Evolutionary conservation across 2,329 filamentous ascomycete species (phyloP).

Genomic region (Paecilomyces niveus): DNA sequence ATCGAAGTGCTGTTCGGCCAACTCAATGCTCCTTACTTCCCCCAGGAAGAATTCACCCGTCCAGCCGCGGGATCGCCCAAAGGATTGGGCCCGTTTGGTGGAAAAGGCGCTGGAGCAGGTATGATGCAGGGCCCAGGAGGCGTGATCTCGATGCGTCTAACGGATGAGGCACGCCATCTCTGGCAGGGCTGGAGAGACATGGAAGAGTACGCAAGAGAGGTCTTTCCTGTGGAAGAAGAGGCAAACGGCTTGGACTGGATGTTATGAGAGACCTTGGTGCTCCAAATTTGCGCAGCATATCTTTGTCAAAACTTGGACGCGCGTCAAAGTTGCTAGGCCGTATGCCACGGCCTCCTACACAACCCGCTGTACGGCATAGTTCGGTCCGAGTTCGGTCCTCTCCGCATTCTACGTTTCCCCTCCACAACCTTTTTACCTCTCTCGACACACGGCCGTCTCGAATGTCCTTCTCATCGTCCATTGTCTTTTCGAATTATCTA

Average conservation of each 20-base stretch:
- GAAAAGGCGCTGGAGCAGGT: slow-evolving; percentile 39
- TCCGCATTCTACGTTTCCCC: background rate
- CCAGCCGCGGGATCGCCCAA: slow-evolving; percentile 31
- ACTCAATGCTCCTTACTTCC: slow-evolving; percentile 56
- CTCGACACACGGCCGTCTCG: background rate
- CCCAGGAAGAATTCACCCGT: slow-evolving; percentile 48
- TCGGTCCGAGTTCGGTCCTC: background rate
- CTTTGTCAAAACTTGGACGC: background rate
- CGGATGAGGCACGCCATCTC: slow-evolving; percentile 67
- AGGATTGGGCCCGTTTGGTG: slow-evolving; percentile 28
- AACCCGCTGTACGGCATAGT: background rate
- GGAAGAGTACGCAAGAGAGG: slow-evolving; percentile 90
- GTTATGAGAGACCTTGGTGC: slow-evolving; percentile 31
- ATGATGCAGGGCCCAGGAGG: slow-evolving; percentile 46
- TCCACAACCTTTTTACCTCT: background rate
- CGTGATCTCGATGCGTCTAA: slow-evolving; percentile 58
- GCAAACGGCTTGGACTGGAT: slow-evolving; percentile 95
- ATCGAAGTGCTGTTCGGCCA: slow-evolving; percentile 55
- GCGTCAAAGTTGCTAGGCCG: background rate
- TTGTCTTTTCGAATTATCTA: background rate
- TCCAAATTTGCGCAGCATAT: background rate
- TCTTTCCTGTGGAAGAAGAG: slow-evolving; percentile 89
- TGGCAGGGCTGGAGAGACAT: slow-evolving; percentile 90
- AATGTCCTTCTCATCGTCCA: background rate
- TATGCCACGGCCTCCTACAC: background rate